Percentiles rank a stretch among this genome's conserved stretches.
These are phyloP conservation scores for Mortierella hygrophila DNA, from an alignment of 192 early-diverging fungal species.

Conservation along the genomic window DNA sequence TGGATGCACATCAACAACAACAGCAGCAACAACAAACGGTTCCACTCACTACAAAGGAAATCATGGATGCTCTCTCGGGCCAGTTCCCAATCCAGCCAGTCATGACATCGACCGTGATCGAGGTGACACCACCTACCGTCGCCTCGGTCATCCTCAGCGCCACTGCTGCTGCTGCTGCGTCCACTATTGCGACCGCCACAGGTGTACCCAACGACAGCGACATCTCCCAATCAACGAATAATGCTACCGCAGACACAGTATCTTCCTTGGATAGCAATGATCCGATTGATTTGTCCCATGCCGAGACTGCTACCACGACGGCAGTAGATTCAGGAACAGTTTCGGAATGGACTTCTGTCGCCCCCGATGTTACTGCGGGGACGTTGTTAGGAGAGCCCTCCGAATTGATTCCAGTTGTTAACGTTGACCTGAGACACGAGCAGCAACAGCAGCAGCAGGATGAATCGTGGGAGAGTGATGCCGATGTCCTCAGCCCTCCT, in stretches of 20 bases:
- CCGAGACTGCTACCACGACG: neutral
- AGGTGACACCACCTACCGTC: neutral
- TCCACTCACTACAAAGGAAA: conserved; percentile 41
- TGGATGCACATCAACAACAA: neutral
- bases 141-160: neutral
- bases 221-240: neutral
- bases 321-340: neutral
- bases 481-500: conserved; percentile 30
- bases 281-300: neutral
- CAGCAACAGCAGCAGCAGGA: neutral
- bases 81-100: conserved; percentile 45
- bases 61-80: conserved; percentile 48
- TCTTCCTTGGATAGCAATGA: neutral
- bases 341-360: neutral
- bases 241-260: neutral
- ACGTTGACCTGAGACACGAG: neutral
- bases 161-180: neutral
- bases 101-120: neutral
- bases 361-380: neutral
- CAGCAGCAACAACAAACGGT: conserved; percentile 9
- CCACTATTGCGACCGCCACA: neutral
- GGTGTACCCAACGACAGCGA: neutral
- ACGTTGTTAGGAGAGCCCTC: neutral
- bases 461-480: conserved; percentile 11
- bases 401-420: neutral